phyloP scores from a whole-genome alignment of 2,329 filamentous ascomycete genomes.

The Cordyceps cicadae region DNA sequence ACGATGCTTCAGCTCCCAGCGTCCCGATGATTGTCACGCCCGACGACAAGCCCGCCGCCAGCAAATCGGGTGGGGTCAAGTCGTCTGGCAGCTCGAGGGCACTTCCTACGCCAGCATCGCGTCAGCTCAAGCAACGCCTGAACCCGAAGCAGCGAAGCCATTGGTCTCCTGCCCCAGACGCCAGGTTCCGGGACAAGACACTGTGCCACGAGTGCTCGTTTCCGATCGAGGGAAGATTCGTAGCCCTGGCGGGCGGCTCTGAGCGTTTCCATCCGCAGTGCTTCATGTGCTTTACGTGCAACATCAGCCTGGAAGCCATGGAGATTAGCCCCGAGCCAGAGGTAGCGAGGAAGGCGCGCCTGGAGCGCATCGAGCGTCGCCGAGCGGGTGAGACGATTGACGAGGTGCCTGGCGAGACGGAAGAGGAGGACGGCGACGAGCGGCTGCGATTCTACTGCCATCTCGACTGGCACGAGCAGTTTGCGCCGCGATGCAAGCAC shows the following conservation, averaged over 20 bases:
- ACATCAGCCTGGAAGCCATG: slow-evolving; percentile 82
- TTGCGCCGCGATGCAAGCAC: slow-evolving; percentile 85
- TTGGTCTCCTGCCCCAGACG: slow-evolving; percentile 48
- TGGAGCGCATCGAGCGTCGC: slow-evolving; percentile 63
- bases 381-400: slow-evolving; percentile 49
- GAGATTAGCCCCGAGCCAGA: slow-evolving; percentile 94
- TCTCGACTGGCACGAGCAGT: slow-evolving; percentile 95
- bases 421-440: slow-evolving; percentile 64
- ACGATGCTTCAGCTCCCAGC: slow-evolving; percentile 23
- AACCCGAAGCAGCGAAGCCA: slow-evolving; percentile 41
- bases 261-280: slow-evolving; percentile 88
- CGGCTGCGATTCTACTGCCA: slow-evolving; percentile 88
- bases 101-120: slow-evolving; percentile 39
- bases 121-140: slow-evolving; percentile 24
- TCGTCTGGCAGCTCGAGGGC: slow-evolving; percentile 29
- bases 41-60: slow-evolving; percentile 25
- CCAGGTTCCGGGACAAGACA: slow-evolving; percentile 49
- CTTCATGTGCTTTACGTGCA: slow-evolving; percentile 82
- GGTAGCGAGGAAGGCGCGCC: slow-evolving; percentile 57
- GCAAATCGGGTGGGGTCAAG: slow-evolving; percentile 30
- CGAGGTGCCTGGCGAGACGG: slow-evolving; percentile 55
- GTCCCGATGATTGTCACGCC: slow-evolving; percentile 40
- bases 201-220: slow-evolving; percentile 76
- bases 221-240: slow-evolving; percentile 83
- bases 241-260: slow-evolving; percentile 64